Evolutionary conservation across 208 protist species (phyloP).

Genomic region (Acanthamoeba royreba): DNA sequence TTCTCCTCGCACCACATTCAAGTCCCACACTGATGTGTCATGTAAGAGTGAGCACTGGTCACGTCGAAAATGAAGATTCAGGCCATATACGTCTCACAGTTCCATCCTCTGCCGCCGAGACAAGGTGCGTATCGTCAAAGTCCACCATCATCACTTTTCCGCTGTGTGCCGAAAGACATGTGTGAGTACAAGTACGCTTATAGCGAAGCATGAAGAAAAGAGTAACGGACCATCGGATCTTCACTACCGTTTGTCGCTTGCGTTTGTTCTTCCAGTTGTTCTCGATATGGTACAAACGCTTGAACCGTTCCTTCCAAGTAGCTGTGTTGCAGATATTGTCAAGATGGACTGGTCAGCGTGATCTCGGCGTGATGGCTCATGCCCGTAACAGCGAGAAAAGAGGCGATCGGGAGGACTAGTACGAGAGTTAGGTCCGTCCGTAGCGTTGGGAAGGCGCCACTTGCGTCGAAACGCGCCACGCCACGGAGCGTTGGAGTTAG

Average conservation of each 20-base stretch:
- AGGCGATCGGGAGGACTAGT: neutral
- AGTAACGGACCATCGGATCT: neutral
- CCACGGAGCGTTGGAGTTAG: neutral
- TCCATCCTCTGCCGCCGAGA: neutral
- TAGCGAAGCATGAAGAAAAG: too few species aligned
- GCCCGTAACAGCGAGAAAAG: too few species aligned
- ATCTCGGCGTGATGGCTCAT: neutral
- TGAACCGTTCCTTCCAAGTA: neutral
- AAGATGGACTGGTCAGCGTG: too few species aligned
- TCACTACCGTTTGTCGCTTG: neutral
- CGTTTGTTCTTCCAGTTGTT: neutral
- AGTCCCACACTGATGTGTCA: neutral
- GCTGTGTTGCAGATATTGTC: neutral
- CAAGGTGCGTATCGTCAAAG: neutral
- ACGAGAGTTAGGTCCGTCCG: neutral
- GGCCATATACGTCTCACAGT: neutral
- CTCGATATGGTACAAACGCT: neutral
- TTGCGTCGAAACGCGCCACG: neutral
- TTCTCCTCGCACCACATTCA: neutral
- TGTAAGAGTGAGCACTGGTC: too few species aligned
- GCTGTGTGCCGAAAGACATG: neutral
- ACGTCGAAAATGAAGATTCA: too few species aligned
- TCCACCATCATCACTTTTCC: neutral
- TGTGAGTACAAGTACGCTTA: neutral
- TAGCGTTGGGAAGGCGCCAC: neutral